Conservation (phyloP, 495 filamentous ascomycete species). For the Cenococcum geophilum region DNA sequence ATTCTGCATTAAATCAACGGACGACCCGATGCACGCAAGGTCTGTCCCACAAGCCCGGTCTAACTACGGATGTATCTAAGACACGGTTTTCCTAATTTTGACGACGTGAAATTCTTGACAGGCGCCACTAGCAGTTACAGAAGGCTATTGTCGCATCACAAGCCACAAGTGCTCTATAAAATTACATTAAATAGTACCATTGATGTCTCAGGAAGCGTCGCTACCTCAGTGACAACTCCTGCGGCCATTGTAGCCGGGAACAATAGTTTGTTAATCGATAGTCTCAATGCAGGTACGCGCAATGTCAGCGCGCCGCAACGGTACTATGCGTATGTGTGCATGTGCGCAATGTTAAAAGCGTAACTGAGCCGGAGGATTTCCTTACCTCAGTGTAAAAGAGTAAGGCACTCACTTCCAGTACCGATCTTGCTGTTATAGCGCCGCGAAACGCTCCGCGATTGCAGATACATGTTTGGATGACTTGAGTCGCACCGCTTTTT, state of each 20-base stretch:
- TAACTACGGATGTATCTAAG: background rate
- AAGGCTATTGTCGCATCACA: background rate
- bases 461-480: background rate
- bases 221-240: background rate
- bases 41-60: background rate
- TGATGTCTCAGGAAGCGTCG: background rate
- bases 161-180: conserved; percentile 11
- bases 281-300: background rate
- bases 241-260: background rate
- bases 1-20: background rate
- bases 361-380: background rate
- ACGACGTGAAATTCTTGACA: background rate
- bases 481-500: background rate
- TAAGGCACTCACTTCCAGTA: background rate
- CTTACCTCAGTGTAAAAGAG: background rate
- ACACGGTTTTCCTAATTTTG: background rate
- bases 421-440: background rate
- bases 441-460: background rate
- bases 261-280: background rate
- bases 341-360: background rate
- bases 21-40: background rate
- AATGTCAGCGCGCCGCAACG: background rate
- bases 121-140: no score
- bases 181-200: background rate
- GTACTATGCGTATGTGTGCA: background rate